phyloP scores from a whole-genome alignment of 768 basidiomycete species.

The Hebeloma cylindrosporum region DNA sequence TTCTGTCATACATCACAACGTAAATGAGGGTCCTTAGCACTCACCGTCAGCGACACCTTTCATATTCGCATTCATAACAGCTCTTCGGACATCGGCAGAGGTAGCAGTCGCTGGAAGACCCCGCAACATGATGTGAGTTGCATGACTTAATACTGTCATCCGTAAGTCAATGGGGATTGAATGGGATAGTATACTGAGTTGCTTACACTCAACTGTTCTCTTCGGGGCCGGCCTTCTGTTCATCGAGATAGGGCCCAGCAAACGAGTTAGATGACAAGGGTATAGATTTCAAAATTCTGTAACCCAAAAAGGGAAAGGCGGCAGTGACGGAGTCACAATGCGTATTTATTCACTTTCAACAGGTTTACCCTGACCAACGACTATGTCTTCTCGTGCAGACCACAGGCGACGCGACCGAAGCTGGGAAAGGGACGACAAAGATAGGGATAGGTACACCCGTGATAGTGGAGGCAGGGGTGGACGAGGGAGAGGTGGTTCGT shows the following conservation, averaged over 20 bases:
- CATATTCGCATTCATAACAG: conserved; percentile 39
- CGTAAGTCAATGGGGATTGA: not conserved
- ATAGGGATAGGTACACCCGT: conserved; percentile 44
- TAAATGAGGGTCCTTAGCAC: conserved; percentile 3
- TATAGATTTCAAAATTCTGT: conserved; percentile 1
- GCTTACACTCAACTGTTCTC: no score
- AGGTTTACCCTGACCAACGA: not conserved
- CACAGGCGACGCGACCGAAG: conserved; percentile 60
- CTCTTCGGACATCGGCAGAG: conserved; percentile 53
- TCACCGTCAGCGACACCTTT: conserved; percentile 49
- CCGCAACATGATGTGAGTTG: conserved; percentile 46
- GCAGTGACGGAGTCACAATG: conserved; percentile 13
- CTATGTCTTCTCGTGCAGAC: conserved; percentile 60
- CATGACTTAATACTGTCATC: conserved; percentile 3
- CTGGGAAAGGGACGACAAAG: conserved; percentile 59
- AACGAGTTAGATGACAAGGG: no score
- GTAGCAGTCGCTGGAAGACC: conserved; percentile 53
- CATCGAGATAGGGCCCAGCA: no score
- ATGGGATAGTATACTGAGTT: not conserved
- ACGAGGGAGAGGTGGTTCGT: conserved; percentile 33
- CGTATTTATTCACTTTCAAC: conserved; percentile 3
- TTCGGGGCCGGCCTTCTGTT: no score
- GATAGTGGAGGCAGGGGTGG: conserved; percentile 32
- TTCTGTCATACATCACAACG: conserved; percentile 1
- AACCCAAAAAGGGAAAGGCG: not conserved